Evolutionary conservation across 768 basidiomycete genomes (phyloP).

Genomic region (Pleurotus ostreatus): DNA sequence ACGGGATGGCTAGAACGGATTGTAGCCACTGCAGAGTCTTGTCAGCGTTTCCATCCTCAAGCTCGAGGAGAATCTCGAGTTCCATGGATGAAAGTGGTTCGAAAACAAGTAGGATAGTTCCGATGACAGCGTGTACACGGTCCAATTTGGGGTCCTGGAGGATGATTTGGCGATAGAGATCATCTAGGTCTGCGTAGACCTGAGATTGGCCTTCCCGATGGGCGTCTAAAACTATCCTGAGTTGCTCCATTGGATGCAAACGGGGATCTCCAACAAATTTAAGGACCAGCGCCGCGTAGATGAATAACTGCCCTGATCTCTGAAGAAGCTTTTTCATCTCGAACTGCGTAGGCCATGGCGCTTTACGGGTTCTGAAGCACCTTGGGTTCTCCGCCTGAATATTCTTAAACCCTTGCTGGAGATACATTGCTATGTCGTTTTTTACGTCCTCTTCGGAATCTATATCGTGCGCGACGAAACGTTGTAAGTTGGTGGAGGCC

Average conservation of each 20-base stretch:
- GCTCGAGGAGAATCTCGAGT: slow-evolving; percentile 5
- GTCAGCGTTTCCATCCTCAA: background rate
- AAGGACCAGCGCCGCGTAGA: background rate
- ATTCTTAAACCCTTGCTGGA: slow-evolving; percentile 5
- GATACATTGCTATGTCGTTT: background rate
- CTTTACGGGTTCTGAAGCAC: background rate
- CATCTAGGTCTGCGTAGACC: slow-evolving; percentile 8
- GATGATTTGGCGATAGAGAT: slow-evolving; percentile 10
- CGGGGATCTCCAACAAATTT: background rate
- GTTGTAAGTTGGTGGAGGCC: background rate
- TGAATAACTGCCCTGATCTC: background rate
- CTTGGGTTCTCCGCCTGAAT: background rate
- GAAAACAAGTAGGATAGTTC: slow-evolving; percentile 1
- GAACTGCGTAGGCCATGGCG: background rate
- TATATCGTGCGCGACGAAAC: background rate
- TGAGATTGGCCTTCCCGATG: background rate
- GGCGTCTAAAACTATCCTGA: background rate
- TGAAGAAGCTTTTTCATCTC: background rate
- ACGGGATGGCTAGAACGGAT: slow-evolving; percentile 11
- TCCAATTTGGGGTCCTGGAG: background rate
- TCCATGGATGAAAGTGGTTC: background rate
- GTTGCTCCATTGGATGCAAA: background rate
- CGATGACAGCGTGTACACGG: background rate
- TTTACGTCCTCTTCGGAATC: background rate
- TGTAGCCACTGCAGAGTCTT: slow-evolving; percentile 6